Evolutionary conservation across 441 rosid species (phyloP).

Genomic region (Cnidoscolus chayamansa): DNA sequence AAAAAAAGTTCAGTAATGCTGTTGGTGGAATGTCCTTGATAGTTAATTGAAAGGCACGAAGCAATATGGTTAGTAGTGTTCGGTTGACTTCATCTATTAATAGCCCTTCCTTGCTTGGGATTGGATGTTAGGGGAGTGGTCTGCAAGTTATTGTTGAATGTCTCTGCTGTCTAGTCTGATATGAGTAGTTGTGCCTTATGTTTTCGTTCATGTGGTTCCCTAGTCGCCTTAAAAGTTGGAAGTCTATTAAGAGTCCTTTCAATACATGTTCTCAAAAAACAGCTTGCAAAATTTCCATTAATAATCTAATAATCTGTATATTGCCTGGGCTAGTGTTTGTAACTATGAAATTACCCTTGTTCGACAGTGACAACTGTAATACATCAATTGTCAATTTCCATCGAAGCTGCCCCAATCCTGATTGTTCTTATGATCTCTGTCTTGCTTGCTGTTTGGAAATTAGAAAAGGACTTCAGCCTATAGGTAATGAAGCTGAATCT

Average conservation of each 20-base stretch:
- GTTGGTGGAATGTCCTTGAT: not conserved
- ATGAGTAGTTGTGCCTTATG: not conserved
- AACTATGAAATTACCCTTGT: constrained; percentile 1
- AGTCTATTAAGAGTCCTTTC: not conserved
- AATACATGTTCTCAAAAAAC: not conserved
- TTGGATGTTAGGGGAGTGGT: not conserved
- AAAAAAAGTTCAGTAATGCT: not conserved
- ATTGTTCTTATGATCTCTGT: constrained; percentile 68
- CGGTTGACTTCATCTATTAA: not conserved
- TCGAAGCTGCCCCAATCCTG: constrained; percentile 54
- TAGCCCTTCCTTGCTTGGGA: not conserved
- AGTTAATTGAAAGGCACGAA: not conserved
- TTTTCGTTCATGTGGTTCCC: not conserved
- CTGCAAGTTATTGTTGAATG: not conserved
- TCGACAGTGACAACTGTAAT: constrained; percentile 62
- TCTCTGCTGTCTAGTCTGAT: constrained; percentile 7
- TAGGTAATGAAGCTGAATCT: constrained; percentile 33
- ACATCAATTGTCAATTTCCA: constrained; percentile 67
- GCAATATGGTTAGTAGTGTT: not conserved
- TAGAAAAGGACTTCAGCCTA: constrained; percentile 51
- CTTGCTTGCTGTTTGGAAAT: constrained; percentile 67
- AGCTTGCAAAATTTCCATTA: not conserved
- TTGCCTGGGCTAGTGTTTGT: not conserved
- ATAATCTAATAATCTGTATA: not conserved
- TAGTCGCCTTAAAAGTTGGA: not conserved